These are phyloP conservation scores for Raphanus sativus DNA, from an alignment of 345 rosid species.

Conservation along the genomic window DNA sequence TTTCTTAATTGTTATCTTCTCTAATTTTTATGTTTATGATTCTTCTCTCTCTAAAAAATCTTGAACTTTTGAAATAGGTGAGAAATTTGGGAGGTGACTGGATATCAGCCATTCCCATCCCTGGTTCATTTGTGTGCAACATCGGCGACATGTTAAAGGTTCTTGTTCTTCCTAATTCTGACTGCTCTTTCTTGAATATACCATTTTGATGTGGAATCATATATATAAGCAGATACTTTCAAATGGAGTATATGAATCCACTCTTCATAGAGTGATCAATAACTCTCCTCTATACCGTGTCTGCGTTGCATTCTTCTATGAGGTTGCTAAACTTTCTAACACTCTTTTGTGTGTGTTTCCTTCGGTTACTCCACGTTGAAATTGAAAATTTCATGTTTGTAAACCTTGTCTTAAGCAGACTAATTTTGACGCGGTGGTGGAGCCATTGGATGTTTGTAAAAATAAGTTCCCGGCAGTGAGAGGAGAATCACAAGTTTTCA, in stretches of 20 bases:
- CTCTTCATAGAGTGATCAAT: conserved; percentile 73
- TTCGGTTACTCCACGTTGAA: neutral
- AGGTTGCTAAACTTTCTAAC: conserved; percentile 48
- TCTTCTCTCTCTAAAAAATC: neutral
- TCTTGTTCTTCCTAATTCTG: neutral
- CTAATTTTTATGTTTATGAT: neutral
- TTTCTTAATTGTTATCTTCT: conserved; percentile 6
- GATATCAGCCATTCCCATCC: conserved; percentile 83
- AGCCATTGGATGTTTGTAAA: conserved; percentile 70
- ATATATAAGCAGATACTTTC: conserved; percentile 56
- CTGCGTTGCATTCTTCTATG: conserved; percentile 70
- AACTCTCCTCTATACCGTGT: conserved; percentile 57
- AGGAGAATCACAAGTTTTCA: conserved; percentile 51
- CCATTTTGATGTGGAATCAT: conserved; percentile 7
- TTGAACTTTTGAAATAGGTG: conserved; percentile 50
- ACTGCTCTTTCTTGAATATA: conserved; percentile 12
- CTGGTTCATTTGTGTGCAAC: conserved; percentile 86
- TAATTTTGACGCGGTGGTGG: conserved; percentile 64
- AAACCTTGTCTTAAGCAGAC: conserved; percentile 45
- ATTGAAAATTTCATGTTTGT: neutral
- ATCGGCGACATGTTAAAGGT: conserved; percentile 97
- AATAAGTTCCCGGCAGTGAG: conserved; percentile 25
- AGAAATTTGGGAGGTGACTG: conserved; percentile 74
- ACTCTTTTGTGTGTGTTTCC: neutral
- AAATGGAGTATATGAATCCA: conserved; percentile 81